Evolutionary conservation across 139 green algal species (phyloP), one percentile per base, ranked within the genome.

Genomic region (Volvox reticuliferus): DNA sequence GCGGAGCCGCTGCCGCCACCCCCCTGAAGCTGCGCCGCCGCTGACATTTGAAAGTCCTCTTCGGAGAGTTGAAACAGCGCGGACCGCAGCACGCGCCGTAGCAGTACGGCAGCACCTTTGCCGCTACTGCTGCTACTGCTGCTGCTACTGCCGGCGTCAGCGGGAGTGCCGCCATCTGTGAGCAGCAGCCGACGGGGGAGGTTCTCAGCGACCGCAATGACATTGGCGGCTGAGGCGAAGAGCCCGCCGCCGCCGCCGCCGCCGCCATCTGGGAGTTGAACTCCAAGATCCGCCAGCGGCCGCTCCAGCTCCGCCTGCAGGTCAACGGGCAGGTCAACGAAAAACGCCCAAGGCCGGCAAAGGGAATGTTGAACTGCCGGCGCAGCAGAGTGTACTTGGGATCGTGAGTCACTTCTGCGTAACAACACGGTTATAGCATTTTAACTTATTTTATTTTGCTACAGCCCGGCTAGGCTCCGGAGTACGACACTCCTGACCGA

Each of bases 41-140:
- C 37, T 1, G 17, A 2, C 13, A 17, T 24, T 62, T 36, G 65
- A 13, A 89, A 63, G 69, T 89, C 85, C 2, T 21, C 37, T 17
- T 67, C 33, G 1, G 22, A 19, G 26, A 89, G 37, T 28, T 89
- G 85, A 24, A 89, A 89, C 69, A 89, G 37, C 28, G 85, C 69
- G 17, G 33, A 17, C 0, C 85, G 85, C 69, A 89, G 85, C 37
- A 71, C 69, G 6, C 37, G 85, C 9, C 69, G 85, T 30, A 89
- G 44, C 69, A 89, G 37, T 21, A 33, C 14, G 13, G 67, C 16
- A 20, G 30, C n/a, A 2, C 19, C 63, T 50, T 26, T 33, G 68
- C 33, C 82, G 16, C 83, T 26, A 35, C 63, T 24, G 20, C 83
- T 18, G 67, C 67, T 19, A 28, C 69, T 22, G 44, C 37, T 19